Conservation (phyloP, 2,329 filamentous ascomycete species). For the Neofusicoccum kwambonambiense region DNA sequence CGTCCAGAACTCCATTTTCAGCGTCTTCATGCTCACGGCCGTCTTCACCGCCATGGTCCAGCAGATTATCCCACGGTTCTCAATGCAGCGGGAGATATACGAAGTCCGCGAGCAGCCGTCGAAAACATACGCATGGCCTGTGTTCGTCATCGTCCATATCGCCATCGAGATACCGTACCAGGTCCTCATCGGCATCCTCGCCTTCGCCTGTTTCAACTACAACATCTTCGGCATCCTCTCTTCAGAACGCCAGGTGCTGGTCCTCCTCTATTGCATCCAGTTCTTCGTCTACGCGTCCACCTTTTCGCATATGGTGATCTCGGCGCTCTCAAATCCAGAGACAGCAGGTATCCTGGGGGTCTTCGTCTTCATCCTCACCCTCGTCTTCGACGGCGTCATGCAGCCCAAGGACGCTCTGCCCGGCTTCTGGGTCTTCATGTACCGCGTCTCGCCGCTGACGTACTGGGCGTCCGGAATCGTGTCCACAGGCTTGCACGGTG, state of each 20-base stretch:
- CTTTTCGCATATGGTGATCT: conserved; percentile 71
- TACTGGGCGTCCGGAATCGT: too few relatives aligned
- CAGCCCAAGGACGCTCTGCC: too few relatives aligned
- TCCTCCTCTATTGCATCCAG: conserved; percentile 63
- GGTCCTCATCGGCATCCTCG: conserved; percentile 60
- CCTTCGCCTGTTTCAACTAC: conserved; percentile 69
- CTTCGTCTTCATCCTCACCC: too few relatives aligned
- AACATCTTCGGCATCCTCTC: conserved; percentile 39
- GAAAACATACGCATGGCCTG: conserved; percentile 74
- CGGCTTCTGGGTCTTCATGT: too few relatives aligned
- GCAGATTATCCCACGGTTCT: conserved; percentile 60
- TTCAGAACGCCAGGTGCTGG: conserved; percentile 60
- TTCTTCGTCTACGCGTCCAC: conserved; percentile 71
- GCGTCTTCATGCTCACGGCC: conserved; percentile 51
- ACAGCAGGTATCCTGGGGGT: too few relatives aligned
- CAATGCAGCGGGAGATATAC: conserved; percentile 58
- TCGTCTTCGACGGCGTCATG: too few relatives aligned
- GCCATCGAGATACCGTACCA: conserved; percentile 70
- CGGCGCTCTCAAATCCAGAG: too few relatives aligned
- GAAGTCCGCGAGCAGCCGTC: conserved; percentile 61
- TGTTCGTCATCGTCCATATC: conserved; percentile 70
- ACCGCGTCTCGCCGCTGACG: too few relatives aligned
- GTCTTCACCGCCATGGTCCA: conserved; percentile 50
- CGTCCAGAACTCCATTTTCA: conserved; percentile 48
- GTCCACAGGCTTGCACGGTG: too few relatives aligned